Evolutionary conservation across 176 grass and related monocot species (phyloP), one percentile per base, ranked within the genome.

Genomic region (Alloteropsis semialata): DNA sequence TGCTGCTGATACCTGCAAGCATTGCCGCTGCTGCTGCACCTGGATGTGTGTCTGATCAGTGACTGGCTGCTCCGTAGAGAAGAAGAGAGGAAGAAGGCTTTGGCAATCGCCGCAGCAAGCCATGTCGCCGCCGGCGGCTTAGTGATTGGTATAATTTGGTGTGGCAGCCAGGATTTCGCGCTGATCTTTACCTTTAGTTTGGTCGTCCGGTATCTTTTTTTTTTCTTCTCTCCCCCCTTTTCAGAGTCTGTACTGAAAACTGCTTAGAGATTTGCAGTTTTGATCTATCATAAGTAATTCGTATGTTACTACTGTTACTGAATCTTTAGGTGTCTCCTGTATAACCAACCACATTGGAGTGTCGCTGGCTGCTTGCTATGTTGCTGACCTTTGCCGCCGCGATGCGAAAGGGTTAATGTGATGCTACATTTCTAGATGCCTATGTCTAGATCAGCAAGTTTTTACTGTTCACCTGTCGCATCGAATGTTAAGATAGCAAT

Each of bases 21-120:
- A 81, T 57, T 67, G 59, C 69, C 57, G 71, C 30, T 33, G 54
- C 80, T 54, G 14, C 30, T 51, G 64, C 38, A 32, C 54, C 45
- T 65, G 72, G 73, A 66, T 90, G 88, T 82, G 66, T 86, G 56
- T 78, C 76, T 27, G 84, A 86, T 90, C 67, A 74, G 60, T 79
- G 84, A 86, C 59, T 88, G 68, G 78, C 45, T 89, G 78, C 88
- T 71, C 44, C 29, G 50, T n/a, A n/a, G n/a, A n/a, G n/a, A n/a
- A n/a, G n/a, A n/a, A n/a, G n/a, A n/a, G n/a, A n/a, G n/a, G n/a
- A 78, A 66, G 16, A 89, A 60, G 51, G 70, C 43, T 81, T 77
- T 8, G 29, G 76, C 64, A 13, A 41, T 77, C 22, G 58, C 18
- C 48, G 50, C 42, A 15, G 30, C 69, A 69, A 61, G 60, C 81